Percentiles rank a stretch among this genome's conserved stretches.
These are phyloP conservation scores for Colletotrichum camelliae DNA, from an alignment of 2,329 filamentous ascomycete species.

Conservation along the genomic window DNA sequence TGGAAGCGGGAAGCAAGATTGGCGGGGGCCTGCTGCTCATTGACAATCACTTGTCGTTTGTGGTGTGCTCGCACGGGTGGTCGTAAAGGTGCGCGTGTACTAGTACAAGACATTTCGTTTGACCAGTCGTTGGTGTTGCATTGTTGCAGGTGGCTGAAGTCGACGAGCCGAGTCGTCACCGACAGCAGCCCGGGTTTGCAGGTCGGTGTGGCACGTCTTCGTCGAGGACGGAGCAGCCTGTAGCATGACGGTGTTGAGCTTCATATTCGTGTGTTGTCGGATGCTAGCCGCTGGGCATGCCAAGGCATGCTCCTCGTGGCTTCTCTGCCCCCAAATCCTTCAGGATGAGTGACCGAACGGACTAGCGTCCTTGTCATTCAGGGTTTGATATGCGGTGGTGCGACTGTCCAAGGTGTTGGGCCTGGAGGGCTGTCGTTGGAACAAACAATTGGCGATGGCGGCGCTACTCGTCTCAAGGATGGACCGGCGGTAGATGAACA, in stretches of 20 bases:
- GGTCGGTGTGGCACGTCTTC: neutral
- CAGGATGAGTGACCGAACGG: neutral
- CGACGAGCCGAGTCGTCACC: neutral
- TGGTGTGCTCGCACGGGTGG: neutral
- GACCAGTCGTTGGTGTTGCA: neutral
- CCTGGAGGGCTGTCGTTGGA: constrained; percentile 7
- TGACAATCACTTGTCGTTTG: neutral
- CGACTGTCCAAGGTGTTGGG: neutral
- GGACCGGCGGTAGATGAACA: neutral
- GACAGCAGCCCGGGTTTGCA: neutral
- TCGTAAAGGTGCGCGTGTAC: neutral
- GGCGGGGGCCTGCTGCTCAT: neutral
- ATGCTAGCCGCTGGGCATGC: neutral
- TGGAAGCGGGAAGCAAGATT: neutral
- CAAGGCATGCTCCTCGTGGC: neutral
- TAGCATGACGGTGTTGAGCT: neutral
- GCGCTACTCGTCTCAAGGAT: constrained; percentile 6
- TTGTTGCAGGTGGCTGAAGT: neutral
- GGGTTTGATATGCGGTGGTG: neutral
- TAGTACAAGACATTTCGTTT: neutral
- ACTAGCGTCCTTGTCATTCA: neutral
- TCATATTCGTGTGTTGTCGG: neutral
- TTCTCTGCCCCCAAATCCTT: neutral
- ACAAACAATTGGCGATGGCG: constrained; percentile 10
- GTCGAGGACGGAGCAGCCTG: neutral